Percentiles rank a stretch among this genome's conserved stretches.
Conservation (phyloP, 306 rosid species). For the Glycine latifolia region DNA sequence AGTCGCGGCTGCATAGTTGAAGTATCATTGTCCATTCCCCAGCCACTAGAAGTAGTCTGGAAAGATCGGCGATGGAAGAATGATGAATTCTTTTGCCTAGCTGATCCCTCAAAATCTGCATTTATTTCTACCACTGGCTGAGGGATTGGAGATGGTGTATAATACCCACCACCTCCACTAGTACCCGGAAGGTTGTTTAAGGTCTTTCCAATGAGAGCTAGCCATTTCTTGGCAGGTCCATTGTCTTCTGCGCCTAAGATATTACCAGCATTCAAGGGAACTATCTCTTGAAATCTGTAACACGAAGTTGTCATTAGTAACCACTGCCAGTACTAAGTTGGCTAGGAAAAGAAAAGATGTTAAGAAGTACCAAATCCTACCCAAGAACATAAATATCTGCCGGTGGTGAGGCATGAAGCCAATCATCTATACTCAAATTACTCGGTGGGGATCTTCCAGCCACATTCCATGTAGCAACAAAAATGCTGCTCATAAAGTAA, state of each 20-base stretch:
- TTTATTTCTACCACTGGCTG: slow-evolving; percentile 83
- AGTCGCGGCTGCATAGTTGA: slow-evolving; percentile 72
- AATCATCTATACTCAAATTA: slow-evolving; percentile 86
- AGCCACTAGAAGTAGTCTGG: slow-evolving; percentile 80
- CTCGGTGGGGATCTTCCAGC: slow-evolving; percentile 97
- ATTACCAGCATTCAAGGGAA: slow-evolving; percentile 97
- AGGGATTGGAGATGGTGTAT: slow-evolving; percentile 96
- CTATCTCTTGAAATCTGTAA: slow-evolving; percentile 96
- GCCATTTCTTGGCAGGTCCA: slow-evolving; percentile 99
- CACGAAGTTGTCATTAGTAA: slow-evolving; percentile 39
- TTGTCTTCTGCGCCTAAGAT: slow-evolving; percentile 96
- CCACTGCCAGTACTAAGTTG: slow-evolving; percentile 21
- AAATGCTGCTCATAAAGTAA: slow-evolving; percentile 63
- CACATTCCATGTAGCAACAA: slow-evolving; percentile 98
- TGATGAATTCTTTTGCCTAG: slow-evolving; percentile 90
- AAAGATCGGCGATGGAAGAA: slow-evolving; percentile 94
- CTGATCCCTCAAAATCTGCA: slow-evolving; percentile 97
- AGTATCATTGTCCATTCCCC: slow-evolving; percentile 92
- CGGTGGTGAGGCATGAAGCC: slow-evolving; percentile 96
- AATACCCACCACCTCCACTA: slow-evolving; percentile 74
- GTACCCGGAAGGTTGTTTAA: slow-evolving; percentile 95
- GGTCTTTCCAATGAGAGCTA: slow-evolving; percentile 85
- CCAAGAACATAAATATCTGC: slow-evolving; percentile 99
- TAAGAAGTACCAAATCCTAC: slow-evolving; percentile 54
- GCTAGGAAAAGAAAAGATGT: slow-evolving; percentile 3